These are phyloP conservation scores for Triticum urartu DNA, from an alignment of 176 grass and related monocot species.

Conservation along the genomic window DNA sequence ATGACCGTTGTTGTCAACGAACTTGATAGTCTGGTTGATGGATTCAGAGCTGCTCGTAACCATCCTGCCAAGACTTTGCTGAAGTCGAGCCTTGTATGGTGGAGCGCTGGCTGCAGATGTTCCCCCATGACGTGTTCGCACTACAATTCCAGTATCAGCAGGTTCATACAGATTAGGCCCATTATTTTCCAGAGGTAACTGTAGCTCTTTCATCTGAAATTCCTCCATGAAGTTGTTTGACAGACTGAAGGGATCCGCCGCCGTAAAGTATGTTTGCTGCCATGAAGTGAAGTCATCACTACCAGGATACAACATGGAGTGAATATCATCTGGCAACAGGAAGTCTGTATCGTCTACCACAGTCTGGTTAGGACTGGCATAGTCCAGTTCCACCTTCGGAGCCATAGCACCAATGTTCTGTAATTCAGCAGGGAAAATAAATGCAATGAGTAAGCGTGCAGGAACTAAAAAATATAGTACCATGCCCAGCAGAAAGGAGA, in stretches of 20 bases:
- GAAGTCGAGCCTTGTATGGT: conserved; percentile 24
- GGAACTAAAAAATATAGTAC: neutral
- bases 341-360: conserved; percentile 39
- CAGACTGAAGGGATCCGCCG: neutral
- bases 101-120: neutral
- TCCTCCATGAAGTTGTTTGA: conserved; percentile 13
- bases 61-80: conserved; percentile 57
- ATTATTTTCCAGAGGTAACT: neutral
- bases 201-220: conserved; percentile 21
- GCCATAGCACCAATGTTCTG: conserved; percentile 29
- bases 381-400: conserved; percentile 42
- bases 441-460: conserved; percentile 10
- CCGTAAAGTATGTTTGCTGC: neutral
- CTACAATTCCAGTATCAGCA: conserved; percentile 43
- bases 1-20: conserved; percentile 34
- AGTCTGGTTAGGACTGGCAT: conserved; percentile 38
- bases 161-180: conserved; percentile 6
- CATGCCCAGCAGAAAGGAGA: neutral
- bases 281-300: conserved; percentile 27
- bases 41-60: conserved; percentile 52
- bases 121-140: conserved; percentile 1
- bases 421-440: conserved; percentile 25
- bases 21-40: conserved; percentile 56
- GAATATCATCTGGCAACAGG: conserved; percentile 53
- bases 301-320: conserved; percentile 47